phyloP scores from a whole-genome alignment of 1,284 basidiomycete genomes.

The Malassezia caprae region DNA sequence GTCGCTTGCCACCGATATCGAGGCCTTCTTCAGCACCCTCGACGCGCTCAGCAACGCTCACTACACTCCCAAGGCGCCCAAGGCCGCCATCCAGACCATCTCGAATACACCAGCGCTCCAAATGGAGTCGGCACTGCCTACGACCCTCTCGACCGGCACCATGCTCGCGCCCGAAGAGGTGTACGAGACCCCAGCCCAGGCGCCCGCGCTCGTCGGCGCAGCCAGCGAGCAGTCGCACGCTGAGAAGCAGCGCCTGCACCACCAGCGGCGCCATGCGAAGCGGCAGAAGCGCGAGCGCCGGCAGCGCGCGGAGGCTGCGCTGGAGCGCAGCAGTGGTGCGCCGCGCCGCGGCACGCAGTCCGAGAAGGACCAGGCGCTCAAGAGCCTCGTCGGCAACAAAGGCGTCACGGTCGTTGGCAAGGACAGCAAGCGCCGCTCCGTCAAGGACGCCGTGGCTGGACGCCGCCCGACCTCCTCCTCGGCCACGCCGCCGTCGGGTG shows the following conservation, averaged over 20 bases:
- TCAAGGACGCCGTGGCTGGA: constrained; percentile 6
- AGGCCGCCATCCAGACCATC: constrained; percentile 74
- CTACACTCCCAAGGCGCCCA: constrained; percentile 89
- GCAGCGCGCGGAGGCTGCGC: constrained; percentile 56
- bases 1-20: constrained; percentile 72
- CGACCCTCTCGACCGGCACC: constrained; percentile 62
- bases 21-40: constrained; percentile 73
- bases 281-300: constrained; percentile 65
- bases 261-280: constrained; percentile 53
- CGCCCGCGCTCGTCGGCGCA: constrained; percentile 36
- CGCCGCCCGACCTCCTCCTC: neutral
- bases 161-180: constrained; percentile 93
- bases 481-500: neutral
- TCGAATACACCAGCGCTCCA: constrained; percentile 73
- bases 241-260: constrained; percentile 59
- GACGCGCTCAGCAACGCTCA: constrained; percentile 91
- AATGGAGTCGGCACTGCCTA: constrained; percentile 81
- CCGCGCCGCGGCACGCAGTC: constrained; percentile 25
- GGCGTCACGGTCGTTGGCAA: constrained; percentile 35
- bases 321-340: constrained; percentile 56
- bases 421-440: constrained; percentile 12
- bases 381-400: constrained; percentile 40
- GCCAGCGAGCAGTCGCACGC: constrained; percentile 72
- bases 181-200: constrained; percentile 50
- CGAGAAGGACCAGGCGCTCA: constrained; percentile 44